phyloP scores from a whole-genome alignment of 805 yeast genomes.

The Candida railenensis region DNA sequence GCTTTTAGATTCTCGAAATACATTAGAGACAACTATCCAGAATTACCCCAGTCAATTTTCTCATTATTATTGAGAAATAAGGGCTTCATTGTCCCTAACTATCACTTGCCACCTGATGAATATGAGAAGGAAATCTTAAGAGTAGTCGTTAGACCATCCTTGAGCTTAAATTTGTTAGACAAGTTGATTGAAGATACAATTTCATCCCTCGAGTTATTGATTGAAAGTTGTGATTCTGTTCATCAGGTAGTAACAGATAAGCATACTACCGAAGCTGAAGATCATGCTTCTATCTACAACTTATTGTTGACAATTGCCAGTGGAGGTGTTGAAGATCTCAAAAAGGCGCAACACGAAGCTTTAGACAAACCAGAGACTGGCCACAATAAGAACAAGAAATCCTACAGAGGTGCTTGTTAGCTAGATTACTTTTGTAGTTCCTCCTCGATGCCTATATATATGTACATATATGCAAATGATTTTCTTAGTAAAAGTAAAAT shows the following conservation, averaged over 20 bases:
- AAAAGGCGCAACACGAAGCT: conserved; percentile 18
- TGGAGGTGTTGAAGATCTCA: conserved; percentile 47
- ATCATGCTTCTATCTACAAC: conserved; percentile 41
- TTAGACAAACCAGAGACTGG: conserved; percentile 20
- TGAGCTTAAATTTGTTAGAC: conserved; percentile 61
- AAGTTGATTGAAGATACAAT: conserved; percentile 63
- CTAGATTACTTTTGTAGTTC: too few relatives aligned
- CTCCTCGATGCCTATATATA: too few relatives aligned
- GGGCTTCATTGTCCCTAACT: conserved; percentile 89
- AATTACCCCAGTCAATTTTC: conserved; percentile 76
- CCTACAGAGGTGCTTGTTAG: conserved; percentile 38
- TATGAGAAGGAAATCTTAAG: conserved; percentile 67
- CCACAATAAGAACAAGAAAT: conserved; percentile 24
- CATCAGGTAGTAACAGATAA: conserved; percentile 17
- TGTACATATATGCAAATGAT: too few relatives aligned
- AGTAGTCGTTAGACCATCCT: conserved; percentile 74
- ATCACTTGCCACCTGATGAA: conserved; percentile 70
- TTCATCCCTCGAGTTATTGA: conserved; percentile 51
- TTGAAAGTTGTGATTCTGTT: conserved; percentile 45
- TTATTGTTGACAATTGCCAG: conserved; percentile 55
- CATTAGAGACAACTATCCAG: conserved; percentile 63
- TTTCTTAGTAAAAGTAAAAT: too few relatives aligned
- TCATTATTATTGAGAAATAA: conserved; percentile 71
- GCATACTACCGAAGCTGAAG: conserved; percentile 19
- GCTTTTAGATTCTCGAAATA: conserved; percentile 72